Conservation (phyloP, 176 grass and related monocot species). For the Hyparrhenia diplandra region DNA sequence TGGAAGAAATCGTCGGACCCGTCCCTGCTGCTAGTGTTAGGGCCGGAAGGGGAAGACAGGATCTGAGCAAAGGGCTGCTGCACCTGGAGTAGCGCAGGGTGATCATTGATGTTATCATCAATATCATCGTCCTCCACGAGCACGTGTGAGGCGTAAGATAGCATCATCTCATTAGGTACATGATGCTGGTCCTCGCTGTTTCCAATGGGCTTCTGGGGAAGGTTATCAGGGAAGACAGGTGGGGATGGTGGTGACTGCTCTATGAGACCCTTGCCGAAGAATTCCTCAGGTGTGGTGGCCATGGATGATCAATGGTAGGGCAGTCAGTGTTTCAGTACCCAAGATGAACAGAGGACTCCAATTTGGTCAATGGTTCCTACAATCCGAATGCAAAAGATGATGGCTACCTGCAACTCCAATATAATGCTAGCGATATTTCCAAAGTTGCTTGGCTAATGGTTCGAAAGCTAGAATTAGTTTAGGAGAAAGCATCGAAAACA, state of each 20-base stretch:
- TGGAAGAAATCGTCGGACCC: too few relatives aligned
- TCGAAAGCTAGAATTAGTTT: background rate
- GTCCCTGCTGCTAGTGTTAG: too few relatives aligned
- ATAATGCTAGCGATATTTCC: background rate
- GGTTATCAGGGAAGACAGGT: too few relatives aligned
- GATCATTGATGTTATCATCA: background rate
- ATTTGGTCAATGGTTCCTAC: background rate
- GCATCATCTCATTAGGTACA: constrained; percentile 5
- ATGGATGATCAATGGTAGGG: too few relatives aligned
- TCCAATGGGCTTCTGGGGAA: background rate
- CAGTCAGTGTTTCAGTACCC: too few relatives aligned
- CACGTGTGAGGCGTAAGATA: constrained; percentile 11
- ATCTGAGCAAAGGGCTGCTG: too few relatives aligned
- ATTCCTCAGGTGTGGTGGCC: too few relatives aligned
- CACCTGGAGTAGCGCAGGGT: too few relatives aligned
- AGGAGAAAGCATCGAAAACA: background rate
- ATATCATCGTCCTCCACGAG: constrained; percentile 48
- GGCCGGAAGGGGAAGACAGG: background rate
- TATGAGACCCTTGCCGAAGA: too few relatives aligned
- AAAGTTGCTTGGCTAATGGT: background rate
- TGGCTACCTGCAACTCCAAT: too few relatives aligned
- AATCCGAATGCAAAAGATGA: too few relatives aligned
- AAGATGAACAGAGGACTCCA: background rate
- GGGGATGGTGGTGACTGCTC: too few relatives aligned
- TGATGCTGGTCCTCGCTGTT: background rate